Base-by-base conservation (phyloP, 1,284 basidiomycete genomes). In the Irpex lacteus region DNA sequence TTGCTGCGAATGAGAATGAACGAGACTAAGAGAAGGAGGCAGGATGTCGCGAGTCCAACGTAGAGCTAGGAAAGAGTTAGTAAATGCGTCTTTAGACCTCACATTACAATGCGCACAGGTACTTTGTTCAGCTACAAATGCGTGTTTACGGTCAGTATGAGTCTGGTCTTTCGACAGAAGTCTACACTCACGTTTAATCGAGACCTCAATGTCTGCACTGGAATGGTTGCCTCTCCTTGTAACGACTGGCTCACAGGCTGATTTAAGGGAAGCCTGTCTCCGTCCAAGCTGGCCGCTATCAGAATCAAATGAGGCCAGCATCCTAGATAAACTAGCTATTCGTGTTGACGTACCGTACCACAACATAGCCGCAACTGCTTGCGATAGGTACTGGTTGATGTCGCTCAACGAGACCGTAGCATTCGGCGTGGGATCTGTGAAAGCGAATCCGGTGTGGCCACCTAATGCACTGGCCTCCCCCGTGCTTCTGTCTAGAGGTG, bases 311-410 rank as follows among this genome's bases (percentile, higher is more conserved):
- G 32, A 18, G 32, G 21, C 32, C 37, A 13, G 54, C 54, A 32
- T 56, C 32, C 21, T 26, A 19, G 54, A 26, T 56, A 36, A 36
- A 56, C 19, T 54, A 54, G 52, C 26, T 26, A 26, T 54, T 54
- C 11, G 32, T 26, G 9, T 54, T 34, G 11, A 38, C 60, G 32
- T 40, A 60, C 60, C 60, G 18, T 60, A 60, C 60, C 60, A 60
- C 8, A 18, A 53, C 9, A 50, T 53, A 7, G 60, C 49, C 15
- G 60, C 60, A 11, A 53, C 37, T 8, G 60, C 60, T 13, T 54
- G 36, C 4, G 47, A 49, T 26, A 60, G 21, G 21, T 26, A 19
- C 21, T 40, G 19, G 32, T 60, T 60, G 19, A 60, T 15, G 19
- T 60, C 49, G 13, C 50, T 26, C 3, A 60, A 18, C 7, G 60